A percentile compares a stretch with the other conserved stretches of the same genome.
Conservation (phyloP, 2,329 filamentous ascomycete genomes). For the Fusarium domesticum region DNA sequence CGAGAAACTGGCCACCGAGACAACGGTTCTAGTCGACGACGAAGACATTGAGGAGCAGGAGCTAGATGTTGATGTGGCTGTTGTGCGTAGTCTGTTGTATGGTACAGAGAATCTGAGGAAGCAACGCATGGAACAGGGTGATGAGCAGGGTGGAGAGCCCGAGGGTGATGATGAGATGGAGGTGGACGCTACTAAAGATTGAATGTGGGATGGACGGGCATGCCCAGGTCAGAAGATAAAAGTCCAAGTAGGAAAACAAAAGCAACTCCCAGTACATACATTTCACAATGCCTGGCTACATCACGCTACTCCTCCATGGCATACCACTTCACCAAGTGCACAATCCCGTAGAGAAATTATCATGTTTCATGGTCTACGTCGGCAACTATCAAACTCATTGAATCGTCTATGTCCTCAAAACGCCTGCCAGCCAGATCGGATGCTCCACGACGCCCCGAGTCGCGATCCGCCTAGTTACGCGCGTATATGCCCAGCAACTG, state of each 20-base stretch:
- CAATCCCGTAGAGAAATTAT: constrained; percentile 20
- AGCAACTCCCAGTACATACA: too few relatives aligned
- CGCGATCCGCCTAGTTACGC: constrained; percentile 22
- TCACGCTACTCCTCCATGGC: too few relatives aligned
- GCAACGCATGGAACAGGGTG: constrained; percentile 29
- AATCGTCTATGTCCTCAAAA: constrained; percentile 41
- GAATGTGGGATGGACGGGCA: constrained; percentile 1
- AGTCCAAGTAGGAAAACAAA: too few relatives aligned
- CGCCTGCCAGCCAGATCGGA: constrained; percentile 37
- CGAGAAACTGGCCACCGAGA: constrained; percentile 32
- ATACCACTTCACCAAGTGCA: not conserved
- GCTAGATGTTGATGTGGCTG: constrained; percentile 35
- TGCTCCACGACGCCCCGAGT: constrained; percentile 26
- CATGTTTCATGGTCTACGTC: constrained; percentile 34
- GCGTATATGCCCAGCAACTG: constrained; percentile 15
- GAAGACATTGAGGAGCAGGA: constrained; percentile 29
- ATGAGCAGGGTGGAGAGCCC: constrained; percentile 20
- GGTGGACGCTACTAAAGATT: constrained; percentile 9
- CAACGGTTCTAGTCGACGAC: constrained; percentile 27
- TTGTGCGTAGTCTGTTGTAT: constrained; percentile 45
- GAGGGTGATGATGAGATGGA: constrained; percentile 15
- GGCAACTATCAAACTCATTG: constrained; percentile 35
- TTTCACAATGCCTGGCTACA: too few relatives aligned
- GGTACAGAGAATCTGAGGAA: constrained; percentile 49
- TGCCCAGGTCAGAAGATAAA: constrained; percentile 1